These are phyloP conservation scores for Fusarium temperatum DNA, from an alignment of 2,329 filamentous ascomycete genomes.

Conservation along the genomic window DNA sequence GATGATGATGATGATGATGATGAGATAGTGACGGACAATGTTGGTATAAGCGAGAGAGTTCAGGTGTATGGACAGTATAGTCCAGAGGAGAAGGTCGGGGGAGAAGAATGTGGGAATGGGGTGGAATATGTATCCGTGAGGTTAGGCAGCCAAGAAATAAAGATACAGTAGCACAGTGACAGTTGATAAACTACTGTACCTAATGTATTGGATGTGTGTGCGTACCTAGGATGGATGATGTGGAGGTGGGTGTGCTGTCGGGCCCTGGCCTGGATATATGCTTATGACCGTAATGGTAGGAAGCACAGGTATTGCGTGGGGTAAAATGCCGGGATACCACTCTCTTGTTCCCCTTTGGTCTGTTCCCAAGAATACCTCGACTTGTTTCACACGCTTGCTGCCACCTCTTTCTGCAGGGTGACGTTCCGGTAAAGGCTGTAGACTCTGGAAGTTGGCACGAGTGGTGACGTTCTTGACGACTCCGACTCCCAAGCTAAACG, in stretches of 20 bases:
- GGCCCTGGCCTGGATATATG: slow-evolving; percentile 13
- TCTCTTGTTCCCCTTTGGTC: slow-evolving; percentile 7
- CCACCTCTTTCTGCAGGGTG: slow-evolving; percentile 21
- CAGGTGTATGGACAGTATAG: not conserved
- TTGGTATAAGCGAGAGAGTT: not conserved
- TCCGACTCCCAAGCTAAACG: slow-evolving; percentile 1
- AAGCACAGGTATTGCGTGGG: slow-evolving; percentile 12
- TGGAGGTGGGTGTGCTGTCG: slow-evolving; percentile 5
- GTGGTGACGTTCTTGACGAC: slow-evolving; percentile 26
- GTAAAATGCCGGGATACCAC: slow-evolving; percentile 26
- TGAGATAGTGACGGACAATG: slow-evolving; percentile 16
- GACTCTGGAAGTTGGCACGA: slow-evolving; percentile 9
- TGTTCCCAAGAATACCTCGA: not conserved
- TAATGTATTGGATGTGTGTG: not conserved
- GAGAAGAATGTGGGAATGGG: slow-evolving; percentile 8
- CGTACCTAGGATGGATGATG: not conserved
- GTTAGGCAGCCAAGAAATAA: slow-evolving; percentile 23
- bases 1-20: not conserved
- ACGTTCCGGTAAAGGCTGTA: slow-evolving; percentile 4
- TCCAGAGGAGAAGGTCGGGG: not conserved
- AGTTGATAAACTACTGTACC: slow-evolving; percentile 2
- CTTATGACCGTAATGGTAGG: slow-evolving; percentile 6
- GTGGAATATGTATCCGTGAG: slow-evolving; percentile 19
- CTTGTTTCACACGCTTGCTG: slow-evolving; percentile 20
- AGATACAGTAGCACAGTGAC: slow-evolving; percentile 11